Evolutionary conservation across 306 rosid genomes (phyloP), one percentile per base, ranked within the genome.

Genomic region (Vigna mungo): DNA sequence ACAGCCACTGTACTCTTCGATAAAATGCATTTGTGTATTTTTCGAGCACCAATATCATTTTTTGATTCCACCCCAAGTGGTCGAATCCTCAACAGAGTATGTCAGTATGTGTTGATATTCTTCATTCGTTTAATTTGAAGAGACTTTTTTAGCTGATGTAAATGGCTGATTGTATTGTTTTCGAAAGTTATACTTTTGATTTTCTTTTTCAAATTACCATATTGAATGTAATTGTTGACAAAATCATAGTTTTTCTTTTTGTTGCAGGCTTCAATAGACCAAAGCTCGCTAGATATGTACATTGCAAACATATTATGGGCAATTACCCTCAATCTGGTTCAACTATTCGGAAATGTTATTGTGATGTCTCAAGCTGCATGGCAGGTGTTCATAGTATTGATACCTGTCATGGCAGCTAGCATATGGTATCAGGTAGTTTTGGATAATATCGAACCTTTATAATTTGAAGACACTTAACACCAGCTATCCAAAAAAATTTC

Each of bases 11-110:
- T 75, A 17, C 97, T 94, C 79, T 94, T 94, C 81, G 71, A 74
- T 56, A 87, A 86, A 85, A 87, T 94, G 97, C 94, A 94, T 59
- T 12, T 65, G 21, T 69, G 91, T 86, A 46, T 88, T 75, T 92
- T 92, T 27, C 85, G 89, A 4, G 89, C 97, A 20, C 95, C 95
- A 49, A 89, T 88, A 88, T 86, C 95, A 4, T 92, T 92, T 83
- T 89, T 88, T 7, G 89, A 92, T 81, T 72, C 93, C 64, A 92
- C 91, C 30, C 88, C 88, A 32, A 85, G 88, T 34, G 88, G 88
- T 17, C 25, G 88, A 78, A 85, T 78, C 91, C 90, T 85, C 51
- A 85, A 85, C 18, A 85, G 88, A 85, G 88, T 85, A 82, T 49
- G 84, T 51, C 18, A 56, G 9, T 48, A 3, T 46, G 41, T 52